Evolutionary conservation across 352 stramenopile genomes (phyloP).

Genomic region (Pythium monospermum): DNA sequence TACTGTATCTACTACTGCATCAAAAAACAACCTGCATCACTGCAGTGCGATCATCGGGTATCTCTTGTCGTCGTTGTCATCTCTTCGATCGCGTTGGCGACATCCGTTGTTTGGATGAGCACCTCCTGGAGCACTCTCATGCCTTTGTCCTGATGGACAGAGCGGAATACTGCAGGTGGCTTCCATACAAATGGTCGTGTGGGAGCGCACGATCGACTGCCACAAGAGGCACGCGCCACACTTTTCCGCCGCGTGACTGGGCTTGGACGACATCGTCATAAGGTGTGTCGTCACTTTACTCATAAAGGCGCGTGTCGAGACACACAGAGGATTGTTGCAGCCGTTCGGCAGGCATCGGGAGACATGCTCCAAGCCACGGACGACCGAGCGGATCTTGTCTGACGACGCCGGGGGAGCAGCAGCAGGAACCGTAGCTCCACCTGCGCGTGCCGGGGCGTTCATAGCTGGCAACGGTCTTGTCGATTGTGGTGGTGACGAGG

Average conservation of each 20-base stretch:
- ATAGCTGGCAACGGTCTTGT: not conserved
- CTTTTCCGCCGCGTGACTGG: slow-evolving; percentile 13
- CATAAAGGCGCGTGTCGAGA: slow-evolving; percentile 24
- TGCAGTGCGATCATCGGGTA: slow-evolving; percentile 13
- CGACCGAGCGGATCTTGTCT: slow-evolving; percentile 26
- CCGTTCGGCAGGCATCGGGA: slow-evolving; percentile 16
- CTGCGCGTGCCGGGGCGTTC: not conserved
- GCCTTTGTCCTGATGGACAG: slow-evolving; percentile 11
- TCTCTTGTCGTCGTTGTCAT: slow-evolving; percentile 21
- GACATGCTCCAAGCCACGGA: slow-evolving; percentile 23
- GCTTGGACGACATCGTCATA: slow-evolving; percentile 17
- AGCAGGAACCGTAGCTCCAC: slow-evolving; percentile 1
- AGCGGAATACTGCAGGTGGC: slow-evolving; percentile 18
- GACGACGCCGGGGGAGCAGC: slow-evolving; percentile 7
- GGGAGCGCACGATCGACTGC: slow-evolving; percentile 19
- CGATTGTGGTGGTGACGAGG: not conserved
- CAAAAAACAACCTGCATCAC: too few species aligned
- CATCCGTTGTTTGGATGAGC: slow-evolving; percentile 1
- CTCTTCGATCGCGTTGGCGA: slow-evolving; percentile 14
- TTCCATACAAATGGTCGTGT: slow-evolving; percentile 25
- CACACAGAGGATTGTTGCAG: slow-evolving; percentile 23
- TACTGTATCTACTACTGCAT: too few species aligned
- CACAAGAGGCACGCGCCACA: slow-evolving; percentile 23
- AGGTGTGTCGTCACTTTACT: slow-evolving; percentile 25
- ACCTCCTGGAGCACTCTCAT: not conserved